These are phyloP conservation scores for Vanilla planifolia DNA, from an alignment of 106 monocot species.

Conservation along the genomic window DNA sequence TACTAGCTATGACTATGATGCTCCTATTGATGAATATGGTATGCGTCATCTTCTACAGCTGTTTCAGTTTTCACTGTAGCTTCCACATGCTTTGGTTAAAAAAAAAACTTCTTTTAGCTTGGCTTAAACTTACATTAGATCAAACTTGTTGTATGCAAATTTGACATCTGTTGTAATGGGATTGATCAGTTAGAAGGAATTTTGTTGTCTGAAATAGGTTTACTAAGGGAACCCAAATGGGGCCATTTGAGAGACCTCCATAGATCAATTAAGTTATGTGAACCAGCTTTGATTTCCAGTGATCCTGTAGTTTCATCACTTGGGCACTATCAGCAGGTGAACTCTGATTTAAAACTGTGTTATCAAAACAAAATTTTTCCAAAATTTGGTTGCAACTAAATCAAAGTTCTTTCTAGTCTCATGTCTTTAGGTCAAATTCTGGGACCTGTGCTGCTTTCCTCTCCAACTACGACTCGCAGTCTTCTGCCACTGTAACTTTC, in stretches of 20 bases:
- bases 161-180: too few relatives aligned
- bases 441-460: slow-evolving; percentile 75
- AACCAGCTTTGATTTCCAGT: slow-evolving; percentile 54
- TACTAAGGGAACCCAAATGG: slow-evolving; percentile 84
- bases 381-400: neutral
- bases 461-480: slow-evolving; percentile 6
- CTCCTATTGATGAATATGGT: slow-evolving; percentile 34
- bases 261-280: slow-evolving; percentile 74
- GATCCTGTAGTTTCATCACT: slow-evolving; percentile 51
- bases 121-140: too few relatives aligned
- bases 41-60: neutral
- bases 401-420: slow-evolving; percentile 29
- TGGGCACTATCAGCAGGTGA: slow-evolving; percentile 65
- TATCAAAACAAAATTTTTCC: neutral
- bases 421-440: slow-evolving; percentile 51
- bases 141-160: too few relatives aligned
- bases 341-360: neutral
- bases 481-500: slow-evolving; percentile 11
- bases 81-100: too few relatives aligned
- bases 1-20: slow-evolving; percentile 32
- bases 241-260: slow-evolving; percentile 91
- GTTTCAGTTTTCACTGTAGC: neutral
- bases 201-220: slow-evolving; percentile 33
- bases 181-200: too few relatives aligned
- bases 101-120: neutral